Conservation (phyloP, 1,139 yeast species). For the Sugiyamaella grinbergsii region DNA sequence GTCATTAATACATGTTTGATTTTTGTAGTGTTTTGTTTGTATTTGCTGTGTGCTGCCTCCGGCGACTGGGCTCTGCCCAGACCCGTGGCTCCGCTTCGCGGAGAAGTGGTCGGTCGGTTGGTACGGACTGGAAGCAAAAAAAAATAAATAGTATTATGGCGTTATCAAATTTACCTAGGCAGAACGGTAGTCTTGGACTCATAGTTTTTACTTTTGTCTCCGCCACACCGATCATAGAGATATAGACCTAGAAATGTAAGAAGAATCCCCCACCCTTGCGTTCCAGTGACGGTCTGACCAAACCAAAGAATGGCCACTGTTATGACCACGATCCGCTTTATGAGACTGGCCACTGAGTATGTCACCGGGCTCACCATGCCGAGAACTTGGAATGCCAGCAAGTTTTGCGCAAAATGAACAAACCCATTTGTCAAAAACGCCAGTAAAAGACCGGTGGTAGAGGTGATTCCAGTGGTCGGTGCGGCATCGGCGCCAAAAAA, state of each 20-base stretch:
- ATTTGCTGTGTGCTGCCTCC: no score
- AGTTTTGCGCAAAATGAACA: slow-evolving; percentile 81
- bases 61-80: slow-evolving; percentile 3
- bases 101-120: no score
- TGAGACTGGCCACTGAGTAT: slow-evolving; percentile 84
- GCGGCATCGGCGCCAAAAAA: slow-evolving; percentile 13
- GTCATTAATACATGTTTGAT: slow-evolving; percentile 34
- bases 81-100: background rate
- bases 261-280: slow-evolving; percentile 69
- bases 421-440: slow-evolving; percentile 56
- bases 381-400: slow-evolving; percentile 85
- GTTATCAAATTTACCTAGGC: slow-evolving; percentile 25
- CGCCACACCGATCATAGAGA: slow-evolving; percentile 76
- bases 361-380: slow-evolving; percentile 86
- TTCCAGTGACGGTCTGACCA: slow-evolving; percentile 53
- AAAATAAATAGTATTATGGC: slow-evolving; percentile 3
- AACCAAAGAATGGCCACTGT: slow-evolving; percentile 77
- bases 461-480: slow-evolving; percentile 14
- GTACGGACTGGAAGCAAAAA: no score
- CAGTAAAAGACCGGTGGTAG: slow-evolving; percentile 30
- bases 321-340: slow-evolving; percentile 85
- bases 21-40: background rate
- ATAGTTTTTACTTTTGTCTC: slow-evolving; percentile 31
- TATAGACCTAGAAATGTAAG: slow-evolving; percentile 66
- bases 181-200: slow-evolving; percentile 24